Evolutionary conservation across 768 basidiomycete species (phyloP), one percentile per base, ranked within the genome.

Genomic region (Suillus tomentosus): DNA sequence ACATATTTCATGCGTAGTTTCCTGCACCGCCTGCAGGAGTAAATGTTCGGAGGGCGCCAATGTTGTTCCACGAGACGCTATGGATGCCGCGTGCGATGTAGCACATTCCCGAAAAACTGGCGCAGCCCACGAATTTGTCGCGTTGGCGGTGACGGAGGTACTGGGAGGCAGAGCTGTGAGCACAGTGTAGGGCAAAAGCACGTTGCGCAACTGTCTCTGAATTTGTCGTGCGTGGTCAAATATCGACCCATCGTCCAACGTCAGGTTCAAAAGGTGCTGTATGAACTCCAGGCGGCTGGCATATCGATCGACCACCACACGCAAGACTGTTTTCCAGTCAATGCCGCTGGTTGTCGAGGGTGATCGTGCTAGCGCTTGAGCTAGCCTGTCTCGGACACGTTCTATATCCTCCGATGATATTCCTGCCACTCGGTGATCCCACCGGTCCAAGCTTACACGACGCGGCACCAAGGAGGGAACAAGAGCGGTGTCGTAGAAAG

Each of bases 251-350:
- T 73, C 63, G 6, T 71, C 57, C 5, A 37, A 13, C 11, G 42
- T 55, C 40, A 62, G 54, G 50, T 76, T 73, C 5, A 84, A 71
- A 34, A 80, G 70, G 63, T 80, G 72, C 19, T 70, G 76, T 5
- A 81, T 65, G 22, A 78, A 61, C 60, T 82, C 79, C 15, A 85
- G 72, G n/a, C 83, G 71, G 17, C 74, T 78, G 9, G 74, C 74
- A 61, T 80, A 81, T 9, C 81, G 79, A 45, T 82, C 76, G 6
- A 75, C 71, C 19, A 83, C 68, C 36, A 78, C 73, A 7, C 75
- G 72, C 14, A 78, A 66, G 50, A 82, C 69, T 1, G 74, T 73
- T 34, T 68, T 68, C 83, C 84, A 84, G 66, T 85, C 81, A 3
- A 83, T 62, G 1, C 74, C 76, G 61, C 77, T 81, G 2, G 65